Evolutionary conservation across 2,329 filamentous ascomycete genomes (phyloP).

Genomic region (Coniochaeta prunicola): DNA sequence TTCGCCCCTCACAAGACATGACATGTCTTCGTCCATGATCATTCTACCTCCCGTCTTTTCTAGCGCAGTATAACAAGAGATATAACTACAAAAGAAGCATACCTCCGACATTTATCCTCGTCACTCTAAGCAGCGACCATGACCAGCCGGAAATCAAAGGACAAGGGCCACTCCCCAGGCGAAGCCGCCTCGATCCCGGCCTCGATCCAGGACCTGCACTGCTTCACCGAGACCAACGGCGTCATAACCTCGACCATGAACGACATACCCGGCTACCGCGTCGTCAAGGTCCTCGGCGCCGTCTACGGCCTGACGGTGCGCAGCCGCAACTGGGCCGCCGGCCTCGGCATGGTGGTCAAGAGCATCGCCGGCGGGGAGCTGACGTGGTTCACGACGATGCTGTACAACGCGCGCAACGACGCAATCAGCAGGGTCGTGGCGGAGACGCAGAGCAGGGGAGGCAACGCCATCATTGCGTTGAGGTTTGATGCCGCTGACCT

Average conservation of each 20-base stretch:
- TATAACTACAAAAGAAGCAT: neutral
- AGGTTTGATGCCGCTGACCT: slow-evolving; percentile 51
- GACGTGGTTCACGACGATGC: slow-evolving; percentile 51
- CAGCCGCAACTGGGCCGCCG: slow-evolving; percentile 50
- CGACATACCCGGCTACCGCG: slow-evolving; percentile 53
- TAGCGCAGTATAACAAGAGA: too few species aligned
- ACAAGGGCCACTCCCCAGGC: neutral
- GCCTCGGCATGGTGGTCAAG: slow-evolving; percentile 48
- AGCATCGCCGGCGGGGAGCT: slow-evolving; percentile 53
- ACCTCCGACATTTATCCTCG: neutral
- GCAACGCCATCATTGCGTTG: slow-evolving; percentile 53
- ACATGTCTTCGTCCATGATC: too few species aligned
- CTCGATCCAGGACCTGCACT: slow-evolving; percentile 36
- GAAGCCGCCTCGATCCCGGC: slow-evolving; percentile 12
- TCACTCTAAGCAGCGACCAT: neutral
- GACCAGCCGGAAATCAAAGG: neutral
- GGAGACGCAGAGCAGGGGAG: slow-evolving; percentile 49
- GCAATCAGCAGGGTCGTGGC: slow-evolving; percentile 48
- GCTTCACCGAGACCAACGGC: slow-evolving; percentile 55
- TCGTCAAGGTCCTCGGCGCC: slow-evolving; percentile 49
- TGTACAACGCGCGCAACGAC: slow-evolving; percentile 52
- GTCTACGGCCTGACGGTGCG: slow-evolving; percentile 33
- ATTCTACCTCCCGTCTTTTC: too few species aligned
- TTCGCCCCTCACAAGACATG: too few species aligned
- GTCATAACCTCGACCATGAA: slow-evolving; percentile 58